phyloP scores from a whole-genome alignment of 108 stramenopile genomes.

The Cylindrotheca closterium region DNA sequence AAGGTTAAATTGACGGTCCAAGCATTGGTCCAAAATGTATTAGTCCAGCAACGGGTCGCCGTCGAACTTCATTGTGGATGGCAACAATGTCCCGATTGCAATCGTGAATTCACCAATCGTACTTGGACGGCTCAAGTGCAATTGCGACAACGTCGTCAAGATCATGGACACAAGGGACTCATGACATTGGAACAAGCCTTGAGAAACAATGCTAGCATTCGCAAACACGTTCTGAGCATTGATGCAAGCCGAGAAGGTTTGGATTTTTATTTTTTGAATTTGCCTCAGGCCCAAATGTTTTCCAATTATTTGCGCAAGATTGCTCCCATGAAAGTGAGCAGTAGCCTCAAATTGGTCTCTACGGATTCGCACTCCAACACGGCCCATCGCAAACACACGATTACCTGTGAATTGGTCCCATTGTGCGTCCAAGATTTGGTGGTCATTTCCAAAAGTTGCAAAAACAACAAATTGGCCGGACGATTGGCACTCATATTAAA shows the following conservation, averaged over 20 bases:
- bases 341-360: constrained; percentile 88
- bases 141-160: constrained; percentile 60
- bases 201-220: constrained; percentile 59
- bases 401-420: constrained; percentile 95
- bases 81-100: constrained; percentile 93
- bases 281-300: constrained; percentile 87
- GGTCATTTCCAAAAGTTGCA: constrained; percentile 59
- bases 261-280: constrained; percentile 94
- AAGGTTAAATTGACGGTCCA: constrained; percentile 91
- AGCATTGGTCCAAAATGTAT: constrained; percentile 77
- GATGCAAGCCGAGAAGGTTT: constrained; percentile 89
- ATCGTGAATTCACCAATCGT: constrained; percentile 78
- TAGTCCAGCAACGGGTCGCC: constrained; percentile 89
- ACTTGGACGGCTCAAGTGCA: constrained; percentile 87
- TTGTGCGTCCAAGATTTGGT: constrained; percentile 96
- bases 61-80: constrained; percentile 90
- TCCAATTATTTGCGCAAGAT: constrained; percentile 76
- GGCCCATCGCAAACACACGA: constrained; percentile 91
- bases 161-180: constrained; percentile 56
- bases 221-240: constrained; percentile 82
- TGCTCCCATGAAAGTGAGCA: constrained; percentile 85
- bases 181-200: constrained; percentile 80
- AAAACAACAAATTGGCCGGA: constrained; percentile 69
- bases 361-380: constrained; percentile 92
- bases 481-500: constrained; percentile 70